Base-by-base conservation (phyloP, 1,284 basidiomycete species). In the Phylloboletellus chloephorus region DNA sequence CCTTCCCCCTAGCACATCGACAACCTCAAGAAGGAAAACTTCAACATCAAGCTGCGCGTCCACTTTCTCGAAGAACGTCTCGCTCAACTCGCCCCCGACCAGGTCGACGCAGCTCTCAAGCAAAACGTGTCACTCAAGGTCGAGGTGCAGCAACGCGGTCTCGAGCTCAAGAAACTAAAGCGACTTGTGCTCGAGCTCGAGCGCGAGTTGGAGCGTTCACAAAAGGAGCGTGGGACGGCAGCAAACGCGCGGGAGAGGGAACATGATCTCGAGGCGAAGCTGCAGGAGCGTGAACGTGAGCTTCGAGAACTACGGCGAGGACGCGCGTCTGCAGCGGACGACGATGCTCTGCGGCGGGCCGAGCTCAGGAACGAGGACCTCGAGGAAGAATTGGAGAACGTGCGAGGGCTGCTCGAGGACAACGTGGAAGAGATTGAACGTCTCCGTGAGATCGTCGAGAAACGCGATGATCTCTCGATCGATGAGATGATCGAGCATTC, bases 1-100 rank as follows among this genome's bases (percentile, higher is more conserved):
- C n/a, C n/a, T n/a, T n/a, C n/a, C n/a, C n/a, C n/a, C n/a, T 53
- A 95, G 91, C 87, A 93, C 61, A 89, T 95, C 57, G 90, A 96
- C 66, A 82, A 82, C 49, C 74, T 93, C 53, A 94, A 94, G 71
- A 94, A 93, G 63, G 91, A 96, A 63, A 92, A 94, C 69, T 95
- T 95, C 66, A 88, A 86, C 55, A 82, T 96, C 58, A 94, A 96
- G 61, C 76, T 95, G 40, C 88, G 91, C 50, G 88, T 95, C 5
- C 90, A 93, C 61, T 94, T 95, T 60, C 76, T 94, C 36, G 89
- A 95, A 60, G 90, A 95, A 56, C 84, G 89, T 21, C 76, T 96
- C 11, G 82, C 82, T 2, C 80, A 87, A 54, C 79, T 93, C 44
- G 88, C 90, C 0, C 91, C 92, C 0, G 92, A 95, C 60, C 88